Conservation (phyloP, 2,329 filamentous ascomycete species). For the Tolypocladium nubicola region DNA sequence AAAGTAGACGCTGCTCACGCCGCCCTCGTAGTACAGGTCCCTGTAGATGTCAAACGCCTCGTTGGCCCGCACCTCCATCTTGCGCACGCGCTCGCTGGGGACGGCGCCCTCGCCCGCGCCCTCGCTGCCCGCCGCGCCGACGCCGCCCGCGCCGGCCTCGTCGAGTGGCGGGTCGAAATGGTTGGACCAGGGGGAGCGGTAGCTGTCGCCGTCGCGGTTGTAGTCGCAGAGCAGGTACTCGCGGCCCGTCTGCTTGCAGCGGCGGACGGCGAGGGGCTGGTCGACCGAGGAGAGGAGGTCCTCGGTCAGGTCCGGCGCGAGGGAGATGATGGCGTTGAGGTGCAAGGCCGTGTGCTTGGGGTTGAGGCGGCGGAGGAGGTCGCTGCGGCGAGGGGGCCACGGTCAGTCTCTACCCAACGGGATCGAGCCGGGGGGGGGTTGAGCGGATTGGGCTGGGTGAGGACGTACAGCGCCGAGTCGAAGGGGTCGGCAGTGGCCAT, state of each 20-base stretch:
- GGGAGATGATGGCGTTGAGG: constrained; percentile 76
- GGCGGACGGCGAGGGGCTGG: constrained; percentile 78
- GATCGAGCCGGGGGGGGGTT: too few relatives aligned
- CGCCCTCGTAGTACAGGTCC: constrained; percentile 94
- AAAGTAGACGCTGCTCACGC: constrained; percentile 91
- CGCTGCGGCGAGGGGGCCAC: constrained; percentile 39
- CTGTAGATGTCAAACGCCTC: constrained; percentile 95
- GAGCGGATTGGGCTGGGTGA: neutral
- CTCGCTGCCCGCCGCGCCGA: constrained; percentile 43
- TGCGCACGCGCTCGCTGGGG: constrained; percentile 80
- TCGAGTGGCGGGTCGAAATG: constrained; percentile 89
- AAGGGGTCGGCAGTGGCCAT: constrained; percentile 50
- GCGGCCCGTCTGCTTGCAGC: constrained; percentile 78
- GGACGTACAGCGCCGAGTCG: constrained; percentile 60
- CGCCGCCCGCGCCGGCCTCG: constrained; percentile 43
- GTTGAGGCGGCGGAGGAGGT: constrained; percentile 95
- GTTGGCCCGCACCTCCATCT: constrained; percentile 90
- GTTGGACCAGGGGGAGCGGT: constrained; percentile 98
- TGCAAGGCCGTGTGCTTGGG: constrained; percentile 84
- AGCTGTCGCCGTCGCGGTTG: constrained; percentile 97
- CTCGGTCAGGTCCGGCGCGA: constrained; percentile 88
- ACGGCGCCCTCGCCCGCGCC: constrained; percentile 69
- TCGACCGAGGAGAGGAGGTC: constrained; percentile 97
- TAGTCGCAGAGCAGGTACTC: constrained; percentile 99
- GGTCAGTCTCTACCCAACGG: neutral